Evolutionary conservation across 495 filamentous ascomycete genomes (phyloP).

Genomic region (Annulohypoxylon stygium): DNA sequence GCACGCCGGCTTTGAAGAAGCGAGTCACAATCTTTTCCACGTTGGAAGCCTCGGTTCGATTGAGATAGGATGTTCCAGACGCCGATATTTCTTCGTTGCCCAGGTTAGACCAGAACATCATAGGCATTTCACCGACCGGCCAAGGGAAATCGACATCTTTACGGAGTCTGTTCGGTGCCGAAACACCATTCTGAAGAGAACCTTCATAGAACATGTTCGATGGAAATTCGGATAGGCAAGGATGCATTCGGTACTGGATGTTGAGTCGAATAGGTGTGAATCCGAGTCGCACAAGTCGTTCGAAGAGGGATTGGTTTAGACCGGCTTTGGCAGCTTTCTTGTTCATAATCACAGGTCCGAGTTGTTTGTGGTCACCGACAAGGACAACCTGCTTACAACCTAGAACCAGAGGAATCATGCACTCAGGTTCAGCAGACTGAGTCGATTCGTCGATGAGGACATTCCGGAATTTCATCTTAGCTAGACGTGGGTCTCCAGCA

Average conservation of each 20-base stretch:
- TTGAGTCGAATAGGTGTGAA: conserved; percentile 93
- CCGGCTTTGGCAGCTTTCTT: conserved; percentile 99
- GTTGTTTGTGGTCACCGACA: conserved; percentile 97
- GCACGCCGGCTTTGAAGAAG: conserved; percentile 99
- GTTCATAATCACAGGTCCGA: conserved; percentile 99
- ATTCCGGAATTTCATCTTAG: conserved; percentile 97
- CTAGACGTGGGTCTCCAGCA: conserved; percentile 92
- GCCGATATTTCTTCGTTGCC: conserved; percentile 98
- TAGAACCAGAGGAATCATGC: conserved; percentile 97
- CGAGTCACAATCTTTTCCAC: conserved; percentile 98
- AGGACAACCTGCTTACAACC: conserved; percentile 99
- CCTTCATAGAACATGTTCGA: conserved; percentile 99
- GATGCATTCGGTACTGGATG: conserved; percentile 99
- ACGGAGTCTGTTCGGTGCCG: conserved; percentile 85
- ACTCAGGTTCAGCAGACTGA: conserved; percentile 98
- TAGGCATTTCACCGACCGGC: conserved; percentile 92
- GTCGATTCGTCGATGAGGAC: conserved; percentile 98
- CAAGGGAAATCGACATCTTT: conserved; percentile 98
- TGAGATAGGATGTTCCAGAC: conserved; percentile 97
- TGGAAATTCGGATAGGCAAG: conserved; percentile 96
- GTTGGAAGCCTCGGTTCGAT: conserved; percentile 95
- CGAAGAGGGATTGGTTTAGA: conserved; percentile 96
- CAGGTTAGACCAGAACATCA: conserved; percentile 99
- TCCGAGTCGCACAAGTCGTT: conserved; percentile 94
- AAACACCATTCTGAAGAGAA: conserved; percentile 96